These are phyloP conservation scores for Hyaloscypha bicolor DNA, from an alignment of 495 filamentous ascomycete species.

Conservation along the genomic window DNA sequence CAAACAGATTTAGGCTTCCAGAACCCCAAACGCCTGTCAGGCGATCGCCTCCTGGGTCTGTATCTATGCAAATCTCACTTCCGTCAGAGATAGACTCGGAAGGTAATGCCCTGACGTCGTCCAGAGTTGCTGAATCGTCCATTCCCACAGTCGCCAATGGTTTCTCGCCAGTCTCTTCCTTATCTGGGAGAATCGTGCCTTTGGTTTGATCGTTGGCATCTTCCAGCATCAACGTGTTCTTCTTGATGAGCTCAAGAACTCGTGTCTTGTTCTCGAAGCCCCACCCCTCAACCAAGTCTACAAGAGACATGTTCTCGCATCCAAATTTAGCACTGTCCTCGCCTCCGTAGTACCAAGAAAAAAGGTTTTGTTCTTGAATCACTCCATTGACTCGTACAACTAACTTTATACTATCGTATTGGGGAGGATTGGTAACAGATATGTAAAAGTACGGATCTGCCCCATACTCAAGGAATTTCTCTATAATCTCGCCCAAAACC, in stretches of 20 bases:
- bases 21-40: no score
- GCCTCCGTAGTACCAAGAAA: not conserved
- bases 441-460: conserved; percentile 1
- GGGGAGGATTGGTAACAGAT: not conserved
- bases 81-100: not conserved
- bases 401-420: not conserved
- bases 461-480: not conserved
- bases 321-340: not conserved
- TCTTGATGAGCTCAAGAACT: conserved; percentile 6
- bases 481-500: not conserved
- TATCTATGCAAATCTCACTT: no score
- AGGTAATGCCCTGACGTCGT: not conserved
- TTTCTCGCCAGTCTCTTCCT: not conserved
- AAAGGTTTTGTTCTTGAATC: not conserved
- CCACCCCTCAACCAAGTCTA: not conserved
- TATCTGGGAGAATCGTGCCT: not conserved
- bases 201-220: not conserved
- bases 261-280: not conserved
- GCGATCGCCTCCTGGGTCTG: no score
- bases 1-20: no score
- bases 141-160: not conserved
- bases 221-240: conserved; percentile 4
- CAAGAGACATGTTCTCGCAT: not conserved
- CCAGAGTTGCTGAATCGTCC: conserved; percentile 1
- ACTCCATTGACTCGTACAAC: not conserved